Conservation (phyloP, 768 basidiomycete genomes). For the Chalciporus piperatus region DNA sequence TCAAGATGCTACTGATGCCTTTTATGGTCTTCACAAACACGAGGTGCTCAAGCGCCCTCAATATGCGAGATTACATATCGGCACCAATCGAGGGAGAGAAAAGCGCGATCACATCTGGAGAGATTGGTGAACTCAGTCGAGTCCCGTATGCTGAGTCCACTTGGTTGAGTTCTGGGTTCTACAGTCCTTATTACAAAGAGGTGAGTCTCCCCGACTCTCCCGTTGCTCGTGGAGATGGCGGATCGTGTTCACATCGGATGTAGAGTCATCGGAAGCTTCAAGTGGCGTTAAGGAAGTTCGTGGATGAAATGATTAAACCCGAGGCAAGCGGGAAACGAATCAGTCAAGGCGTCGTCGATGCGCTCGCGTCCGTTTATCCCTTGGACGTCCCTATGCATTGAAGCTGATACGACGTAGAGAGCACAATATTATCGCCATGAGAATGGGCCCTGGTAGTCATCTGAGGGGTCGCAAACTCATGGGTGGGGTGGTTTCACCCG, state of each 20-base stretch:
- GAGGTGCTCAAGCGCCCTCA: constrained; percentile 70
- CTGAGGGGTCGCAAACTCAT: constrained; percentile 75
- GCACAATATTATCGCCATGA: constrained; percentile 46
- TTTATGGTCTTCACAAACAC: constrained; percentile 73
- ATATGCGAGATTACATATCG: constrained; percentile 62
- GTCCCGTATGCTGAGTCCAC: constrained; percentile 82
- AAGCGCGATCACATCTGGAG: constrained; percentile 44
- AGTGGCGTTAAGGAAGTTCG: constrained; percentile 49
- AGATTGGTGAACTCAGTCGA: constrained; percentile 52
- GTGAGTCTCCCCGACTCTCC: constrained; percentile 28
- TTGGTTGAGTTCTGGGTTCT: constrained; percentile 64
- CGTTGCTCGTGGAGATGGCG: neutral
- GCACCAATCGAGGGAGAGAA: constrained; percentile 59
- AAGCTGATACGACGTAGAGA: constrained; percentile 24
- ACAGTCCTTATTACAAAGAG: constrained; percentile 75
- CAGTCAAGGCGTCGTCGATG: constrained; percentile 48
- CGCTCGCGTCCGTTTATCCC: constrained; percentile 43
- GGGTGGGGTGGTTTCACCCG: constrained; percentile 29
- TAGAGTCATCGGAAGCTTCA: constrained; percentile 45
- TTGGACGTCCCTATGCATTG: neutral
- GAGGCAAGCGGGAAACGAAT: constrained; percentile 54
- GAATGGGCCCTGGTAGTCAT: constrained; percentile 74
- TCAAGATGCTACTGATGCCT: constrained; percentile 75
- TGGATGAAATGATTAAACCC: constrained; percentile 59
- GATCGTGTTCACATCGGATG: neutral